A percentile compares a stretch with the other conserved stretches of the same genome.
Conservation (phyloP, 208 protist genomes). For the Acanthamoeba lenticulata region DNA sequence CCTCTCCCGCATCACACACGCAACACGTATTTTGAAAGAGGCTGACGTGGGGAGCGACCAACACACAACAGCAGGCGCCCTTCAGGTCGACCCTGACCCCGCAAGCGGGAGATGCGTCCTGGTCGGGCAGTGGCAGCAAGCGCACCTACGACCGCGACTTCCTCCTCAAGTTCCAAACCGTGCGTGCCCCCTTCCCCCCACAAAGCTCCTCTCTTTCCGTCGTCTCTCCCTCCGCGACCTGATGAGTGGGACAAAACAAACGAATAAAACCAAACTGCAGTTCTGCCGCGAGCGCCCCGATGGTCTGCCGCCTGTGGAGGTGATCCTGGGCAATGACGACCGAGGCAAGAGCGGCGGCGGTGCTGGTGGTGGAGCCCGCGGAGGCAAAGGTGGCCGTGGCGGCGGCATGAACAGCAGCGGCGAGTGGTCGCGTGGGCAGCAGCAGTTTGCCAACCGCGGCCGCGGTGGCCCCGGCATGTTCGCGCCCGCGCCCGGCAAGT, state of each 20-base stretch:
- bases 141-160: conserved; percentile 46
- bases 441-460: background rate
- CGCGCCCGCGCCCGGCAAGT: background rate
- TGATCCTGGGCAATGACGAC: conserved; percentile 42
- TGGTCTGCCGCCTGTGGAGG: conserved; percentile 14
- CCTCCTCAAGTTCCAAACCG: conserved; percentile 60
- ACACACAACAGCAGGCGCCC: background rate
- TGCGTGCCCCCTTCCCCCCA: background rate
- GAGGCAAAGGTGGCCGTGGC: background rate
- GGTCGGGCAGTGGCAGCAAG: background rate
- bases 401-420: background rate
- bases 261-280: background rate
- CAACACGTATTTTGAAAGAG: too few species aligned
- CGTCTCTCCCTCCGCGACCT: background rate
- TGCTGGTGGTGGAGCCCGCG: background rate
- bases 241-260: too few species aligned
- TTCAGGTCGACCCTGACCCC: background rate
- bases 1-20: too few species aligned
- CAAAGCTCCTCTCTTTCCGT: background rate
- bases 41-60: too few species aligned
- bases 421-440: conserved; percentile 15
- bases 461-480: background rate
- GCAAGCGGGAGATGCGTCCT: background rate
- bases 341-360: background rate
- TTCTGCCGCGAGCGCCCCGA: conserved; percentile 15